Evolutionary conservation across 176 grass and related monocot genomes (phyloP).

Genomic region (Juncus inflexus): DNA sequence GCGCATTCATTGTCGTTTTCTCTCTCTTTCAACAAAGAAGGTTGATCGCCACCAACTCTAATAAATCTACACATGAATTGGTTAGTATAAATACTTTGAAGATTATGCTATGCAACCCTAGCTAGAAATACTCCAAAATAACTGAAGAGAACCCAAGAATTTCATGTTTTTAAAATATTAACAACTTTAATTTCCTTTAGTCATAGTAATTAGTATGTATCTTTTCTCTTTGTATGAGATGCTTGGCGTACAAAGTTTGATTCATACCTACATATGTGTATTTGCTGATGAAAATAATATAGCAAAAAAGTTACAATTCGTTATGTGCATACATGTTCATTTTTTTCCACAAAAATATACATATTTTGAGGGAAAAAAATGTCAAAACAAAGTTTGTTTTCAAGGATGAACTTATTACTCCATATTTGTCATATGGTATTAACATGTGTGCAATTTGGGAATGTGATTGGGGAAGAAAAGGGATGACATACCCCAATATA

Average conservation of each 20-base stretch:
- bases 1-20: conserved; percentile 13
- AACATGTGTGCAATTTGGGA: neutral
- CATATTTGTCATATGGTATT: neutral
- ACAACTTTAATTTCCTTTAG: neutral
- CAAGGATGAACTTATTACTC: neutral
- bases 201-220: neutral
- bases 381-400: no score
- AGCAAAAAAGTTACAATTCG: no score
- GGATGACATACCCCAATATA: conserved; percentile 1
- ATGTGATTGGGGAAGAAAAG: neutral
- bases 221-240: neutral
- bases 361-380: no score
- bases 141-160: neutral
- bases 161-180: neutral
- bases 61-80: conserved; percentile 16
- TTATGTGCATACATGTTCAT: no score
- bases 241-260: no score
- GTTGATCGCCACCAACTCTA: conserved; percentile 30
- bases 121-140: neutral
- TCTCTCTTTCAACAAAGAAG: conserved; percentile 12
- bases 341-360: neutral
- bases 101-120: conserved; percentile 1
- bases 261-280: no score
- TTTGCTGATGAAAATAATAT: neutral
- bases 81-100: conserved; percentile 16